Evolutionary conservation across 768 basidiomycete genomes (phyloP).

Genomic region (Paxillus involutus): DNA sequence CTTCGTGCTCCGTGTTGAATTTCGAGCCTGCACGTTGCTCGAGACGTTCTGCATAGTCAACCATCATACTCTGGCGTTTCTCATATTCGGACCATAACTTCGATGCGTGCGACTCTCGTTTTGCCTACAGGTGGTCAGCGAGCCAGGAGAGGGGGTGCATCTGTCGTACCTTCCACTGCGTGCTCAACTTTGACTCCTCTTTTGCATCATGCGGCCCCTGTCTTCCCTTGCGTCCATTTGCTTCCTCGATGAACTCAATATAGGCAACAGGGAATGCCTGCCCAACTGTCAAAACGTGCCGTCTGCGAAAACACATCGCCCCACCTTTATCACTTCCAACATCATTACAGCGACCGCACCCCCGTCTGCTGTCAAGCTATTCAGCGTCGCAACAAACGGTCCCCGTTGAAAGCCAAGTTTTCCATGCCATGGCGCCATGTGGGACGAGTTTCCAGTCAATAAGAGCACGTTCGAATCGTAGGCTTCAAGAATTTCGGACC

Average conservation of each 20-base stretch:
- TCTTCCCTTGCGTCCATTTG: slow-evolving; percentile 46
- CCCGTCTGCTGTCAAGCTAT: slow-evolving; percentile 79
- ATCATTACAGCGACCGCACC: slow-evolving; percentile 77
- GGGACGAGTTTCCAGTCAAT: slow-evolving; percentile 82
- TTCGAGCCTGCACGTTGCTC: slow-evolving; percentile 54
- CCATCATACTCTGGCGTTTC: slow-evolving; percentile 50
- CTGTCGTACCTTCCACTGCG: slow-evolving; percentile 68
- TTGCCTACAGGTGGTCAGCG: slow-evolving; percentile 40
- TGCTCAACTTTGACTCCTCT: slow-evolving; percentile 62
- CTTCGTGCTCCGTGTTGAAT: slow-evolving; percentile 42
- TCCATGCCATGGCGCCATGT: slow-evolving; percentile 84
- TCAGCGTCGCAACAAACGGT: slow-evolving; percentile 73
- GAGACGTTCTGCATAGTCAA: slow-evolving; percentile 65
- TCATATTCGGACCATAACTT: slow-evolving; percentile 59
- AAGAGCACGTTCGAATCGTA: slow-evolving; percentile 64
- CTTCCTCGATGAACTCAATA: slow-evolving; percentile 60
- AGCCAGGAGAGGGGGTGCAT: background rate
- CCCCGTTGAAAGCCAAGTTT: slow-evolving; percentile 75
- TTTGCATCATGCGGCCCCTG: slow-evolving; percentile 66
- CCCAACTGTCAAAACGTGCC: background rate
- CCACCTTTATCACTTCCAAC: slow-evolving; percentile 66
- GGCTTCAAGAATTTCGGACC: slow-evolving; percentile 80
- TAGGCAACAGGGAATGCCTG: slow-evolving; percentile 77
- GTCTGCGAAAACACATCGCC: background rate
- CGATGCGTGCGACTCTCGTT: slow-evolving; percentile 55